Evolutionary conservation across 2,329 filamentous ascomycete species (phyloP).

Genomic region (Alternaria gansuensis): DNA sequence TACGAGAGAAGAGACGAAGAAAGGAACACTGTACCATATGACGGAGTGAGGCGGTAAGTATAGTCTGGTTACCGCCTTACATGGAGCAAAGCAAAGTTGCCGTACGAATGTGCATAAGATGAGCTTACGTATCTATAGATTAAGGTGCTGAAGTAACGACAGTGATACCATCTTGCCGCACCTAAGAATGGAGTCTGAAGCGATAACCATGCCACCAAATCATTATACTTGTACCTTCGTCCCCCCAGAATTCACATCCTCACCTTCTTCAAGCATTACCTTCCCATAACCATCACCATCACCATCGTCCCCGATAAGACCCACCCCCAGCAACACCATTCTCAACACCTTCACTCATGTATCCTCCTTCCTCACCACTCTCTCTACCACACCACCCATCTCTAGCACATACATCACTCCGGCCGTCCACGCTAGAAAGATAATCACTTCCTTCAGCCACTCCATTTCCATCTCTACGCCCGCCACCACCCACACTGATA

Average conservation of each 20-base stretch:
- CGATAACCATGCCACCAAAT: neutral
- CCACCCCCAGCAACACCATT: neutral
- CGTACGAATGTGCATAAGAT: neutral
- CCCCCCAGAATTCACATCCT: neutral
- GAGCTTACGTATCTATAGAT: neutral
- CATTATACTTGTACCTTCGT: neutral
- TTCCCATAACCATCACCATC: neutral
- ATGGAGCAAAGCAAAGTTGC: neutral
- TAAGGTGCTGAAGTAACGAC: neutral
- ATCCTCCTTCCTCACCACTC: conserved; percentile 5
- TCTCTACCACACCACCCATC: neutral
- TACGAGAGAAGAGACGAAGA: neutral
- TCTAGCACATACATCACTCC: neutral
- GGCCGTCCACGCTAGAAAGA: conserved; percentile 3
- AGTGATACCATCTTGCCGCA: neutral
- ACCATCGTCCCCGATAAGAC: neutral
- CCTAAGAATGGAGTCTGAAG: neutral
- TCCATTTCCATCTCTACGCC: neutral
- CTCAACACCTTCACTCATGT: neutral
- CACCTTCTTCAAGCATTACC: neutral
- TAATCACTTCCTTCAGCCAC: conserved; percentile 6
- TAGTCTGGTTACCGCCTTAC: neutral
- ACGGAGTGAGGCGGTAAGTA: neutral
- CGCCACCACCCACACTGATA: neutral
- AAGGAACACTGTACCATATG: conserved; percentile 22